Base-by-base conservation (phyloP, 371 early-diverging fungal species). In the Actinomucor elegans region DNA sequence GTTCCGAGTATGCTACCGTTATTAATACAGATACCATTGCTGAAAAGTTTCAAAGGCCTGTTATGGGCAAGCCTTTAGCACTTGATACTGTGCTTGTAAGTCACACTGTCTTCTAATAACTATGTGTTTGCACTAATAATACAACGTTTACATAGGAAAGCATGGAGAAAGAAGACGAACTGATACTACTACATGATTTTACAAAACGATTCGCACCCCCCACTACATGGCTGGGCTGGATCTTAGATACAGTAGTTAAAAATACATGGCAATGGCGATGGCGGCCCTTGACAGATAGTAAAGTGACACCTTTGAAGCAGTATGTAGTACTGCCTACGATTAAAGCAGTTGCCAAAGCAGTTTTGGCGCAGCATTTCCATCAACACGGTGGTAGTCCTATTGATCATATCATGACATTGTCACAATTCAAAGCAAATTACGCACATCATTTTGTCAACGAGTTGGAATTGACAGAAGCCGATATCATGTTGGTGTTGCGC, bases 251-350 rank as follows among this genome's bases (percentile, higher is more conserved):
- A 1, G 54, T 54, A 12, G 52, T 57, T 4, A 44, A 37, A 18
- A 59, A 38, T 43, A 53, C 53, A 31, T 54, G 51, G 40, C 26
- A 48, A 24, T 42, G 33, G 34, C 48, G 57, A 14, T 52, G 46
- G 47, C 47, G 48, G 17, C 2, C 26, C 27, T 5, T 35, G 5
- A 20, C 35, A 15, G 49, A 32, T n/a, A 38, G 27, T 15, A 15
- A 28, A 7, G 15, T 14, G 3, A 28, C 24, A 10, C 42, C 57
- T 17, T 8, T 38, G 21, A 35, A 15, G 29, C 35, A 18, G 1
- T 64, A 59, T 48, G 59, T 70, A 1, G 71, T 77, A 4, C 34
- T 77, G 48, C 69, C 69, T 1, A 73, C 69, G 0, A 18, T 77
- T 9, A 60, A 68, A 27, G 33, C 51, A 2, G 33, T 73, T 8